Conservation (phyloP, 768 basidiomycete genomes). For the Filobasidium wieringae region DNA sequence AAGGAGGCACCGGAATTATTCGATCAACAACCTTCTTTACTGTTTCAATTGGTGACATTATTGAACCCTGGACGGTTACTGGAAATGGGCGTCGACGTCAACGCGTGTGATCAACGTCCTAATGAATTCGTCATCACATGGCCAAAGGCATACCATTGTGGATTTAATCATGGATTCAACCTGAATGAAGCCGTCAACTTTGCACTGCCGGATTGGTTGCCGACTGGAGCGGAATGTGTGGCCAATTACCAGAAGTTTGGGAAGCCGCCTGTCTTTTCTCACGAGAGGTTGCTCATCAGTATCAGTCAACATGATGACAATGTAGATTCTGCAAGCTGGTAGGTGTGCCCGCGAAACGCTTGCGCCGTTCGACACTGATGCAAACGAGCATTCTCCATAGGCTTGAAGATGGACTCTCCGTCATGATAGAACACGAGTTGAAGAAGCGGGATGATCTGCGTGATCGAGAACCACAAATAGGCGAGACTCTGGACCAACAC, state of each 20-base stretch:
- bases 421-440: conserved; percentile 81
- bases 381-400: conserved; percentile 40
- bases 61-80: conserved; percentile 85
- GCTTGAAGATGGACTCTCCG: conserved; percentile 68
- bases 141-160: conserved; percentile 94
- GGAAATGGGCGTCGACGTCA: conserved; percentile 81
- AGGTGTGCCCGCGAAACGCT: conserved; percentile 27
- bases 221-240: conserved; percentile 75
- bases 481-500: conserved; percentile 60
- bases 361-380: conserved; percentile 2
- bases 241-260: conserved; percentile 76
- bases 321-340: conserved; percentile 90
- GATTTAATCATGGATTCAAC: conserved; percentile 98
- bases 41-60: conserved; percentile 93
- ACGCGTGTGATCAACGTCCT: conserved; percentile 88
- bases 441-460: conserved; percentile 55
- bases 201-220: conserved; percentile 88
- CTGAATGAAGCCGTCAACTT: conserved; percentile 99
- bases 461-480: conserved; percentile 44
- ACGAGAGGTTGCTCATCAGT: conserved; percentile 93
- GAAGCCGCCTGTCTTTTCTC: conserved; percentile 94
- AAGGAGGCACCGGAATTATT: conserved; percentile 94
- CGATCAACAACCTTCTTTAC: conserved; percentile 88
- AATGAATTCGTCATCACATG: conserved; percentile 97
- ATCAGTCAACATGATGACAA: conserved; percentile 89